These are phyloP conservation scores for Whalleya microplaca DNA, from an alignment of 2,329 filamentous ascomycete species.

Conservation along the genomic window DNA sequence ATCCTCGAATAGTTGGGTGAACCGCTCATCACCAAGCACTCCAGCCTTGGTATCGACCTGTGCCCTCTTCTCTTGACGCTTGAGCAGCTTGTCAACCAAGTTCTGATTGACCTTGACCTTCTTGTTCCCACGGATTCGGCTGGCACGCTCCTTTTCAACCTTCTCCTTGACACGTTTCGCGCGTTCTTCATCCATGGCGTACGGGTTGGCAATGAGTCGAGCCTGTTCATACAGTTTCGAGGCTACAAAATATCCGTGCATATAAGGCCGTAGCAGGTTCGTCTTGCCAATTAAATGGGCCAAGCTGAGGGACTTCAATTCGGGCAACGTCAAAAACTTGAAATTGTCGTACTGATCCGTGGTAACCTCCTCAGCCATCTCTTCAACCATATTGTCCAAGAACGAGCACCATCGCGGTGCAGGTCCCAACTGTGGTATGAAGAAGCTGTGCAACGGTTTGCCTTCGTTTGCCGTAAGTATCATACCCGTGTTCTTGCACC, in stretches of 20 bases:
- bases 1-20: conserved; percentile 87
- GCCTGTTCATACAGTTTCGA: conserved; percentile 96
- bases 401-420: conserved; percentile 96
- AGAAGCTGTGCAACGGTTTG: conserved; percentile 91
- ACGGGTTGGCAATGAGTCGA: conserved; percentile 88
- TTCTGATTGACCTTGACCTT: conserved; percentile 97
- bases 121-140: conserved; percentile 89
- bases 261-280: conserved; percentile 88
- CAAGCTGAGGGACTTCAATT: conserved; percentile 83
- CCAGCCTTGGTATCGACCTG: conserved; percentile 63
- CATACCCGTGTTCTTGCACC: conserved; percentile 93
- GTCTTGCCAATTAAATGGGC: conserved; percentile 90
- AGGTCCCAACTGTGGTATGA: conserved; percentile 89
- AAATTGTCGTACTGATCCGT: conserved; percentile 97
- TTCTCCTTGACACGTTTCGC: conserved; percentile 91
- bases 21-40: conserved; percentile 82
- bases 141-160: conserved; percentile 96
- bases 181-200: conserved; percentile 89
- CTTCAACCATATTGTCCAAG: conserved; percentile 95
- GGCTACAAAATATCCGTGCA: conserved; percentile 98
- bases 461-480: conserved; percentile 96
- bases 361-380: conserved; percentile 85
- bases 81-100: conserved; percentile 73
- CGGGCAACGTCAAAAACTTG: conserved; percentile 91
- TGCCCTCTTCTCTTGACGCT: conserved; percentile 63